phyloP scores from a whole-genome alignment of 1,284 basidiomycete genomes.

The Ceratobasidium sp. region DNA sequence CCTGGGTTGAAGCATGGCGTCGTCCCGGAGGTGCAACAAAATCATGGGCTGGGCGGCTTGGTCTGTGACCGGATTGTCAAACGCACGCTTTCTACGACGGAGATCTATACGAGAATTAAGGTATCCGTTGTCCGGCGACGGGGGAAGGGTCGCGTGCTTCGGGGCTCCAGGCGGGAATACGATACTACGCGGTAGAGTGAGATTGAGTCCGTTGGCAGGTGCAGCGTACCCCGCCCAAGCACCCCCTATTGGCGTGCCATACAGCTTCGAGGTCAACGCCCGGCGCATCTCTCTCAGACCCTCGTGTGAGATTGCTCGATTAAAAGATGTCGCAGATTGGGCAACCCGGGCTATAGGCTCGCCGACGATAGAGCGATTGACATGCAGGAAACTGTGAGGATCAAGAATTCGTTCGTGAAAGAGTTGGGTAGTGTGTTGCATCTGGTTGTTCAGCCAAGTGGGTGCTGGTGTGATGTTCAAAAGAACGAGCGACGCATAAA shows the following conservation, averaged over 20 bases:
- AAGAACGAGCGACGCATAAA: conserved; percentile 26
- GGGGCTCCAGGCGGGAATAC: not conserved
- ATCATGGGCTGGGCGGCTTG: not conserved
- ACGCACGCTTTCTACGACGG: conserved; percentile 30
- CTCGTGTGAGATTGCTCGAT: not conserved
- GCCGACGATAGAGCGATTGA: no score
- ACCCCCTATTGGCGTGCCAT: conserved; percentile 11
- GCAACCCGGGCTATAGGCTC: not conserved
- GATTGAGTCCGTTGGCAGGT: not conserved
- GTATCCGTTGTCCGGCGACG: conserved; percentile 19
- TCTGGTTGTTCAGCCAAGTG: not conserved
- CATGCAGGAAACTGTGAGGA: not conserved
- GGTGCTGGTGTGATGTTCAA: conserved; percentile 5
- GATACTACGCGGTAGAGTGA: not conserved
- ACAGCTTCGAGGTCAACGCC: not conserved
- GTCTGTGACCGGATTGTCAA: not conserved
- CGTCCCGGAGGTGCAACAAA: conserved; percentile 18
- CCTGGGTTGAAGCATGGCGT: conserved; percentile 11
- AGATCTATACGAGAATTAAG: conserved; percentile 37
- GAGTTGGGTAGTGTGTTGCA: not conserved
- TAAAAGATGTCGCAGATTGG: not conserved
- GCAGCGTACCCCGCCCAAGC: not conserved
- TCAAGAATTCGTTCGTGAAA: not conserved
- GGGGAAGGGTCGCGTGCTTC: not conserved
- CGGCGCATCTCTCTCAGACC: not conserved